phyloP scores from a whole-genome alignment of 306 rosid species.

The Nissolia schottii region DNA sequence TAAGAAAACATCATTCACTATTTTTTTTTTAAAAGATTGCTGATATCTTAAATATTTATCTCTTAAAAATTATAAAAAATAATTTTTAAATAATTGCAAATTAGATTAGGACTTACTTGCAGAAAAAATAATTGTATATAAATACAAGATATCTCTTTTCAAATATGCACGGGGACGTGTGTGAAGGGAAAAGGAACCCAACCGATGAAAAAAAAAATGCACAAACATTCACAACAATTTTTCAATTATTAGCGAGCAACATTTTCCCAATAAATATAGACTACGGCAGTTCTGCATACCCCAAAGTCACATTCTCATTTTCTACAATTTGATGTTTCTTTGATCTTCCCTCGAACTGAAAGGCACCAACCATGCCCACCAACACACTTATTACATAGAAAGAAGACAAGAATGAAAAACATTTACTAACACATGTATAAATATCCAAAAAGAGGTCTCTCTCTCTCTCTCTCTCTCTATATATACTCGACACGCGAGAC shows the following conservation, averaged over 20 bases:
- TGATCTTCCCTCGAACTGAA: neutral
- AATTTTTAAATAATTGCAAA: neutral
- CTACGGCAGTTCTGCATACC: neutral
- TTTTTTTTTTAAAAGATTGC: neutral
- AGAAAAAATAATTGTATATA: too few relatives aligned
- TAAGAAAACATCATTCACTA: too few relatives aligned
- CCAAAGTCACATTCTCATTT: neutral
- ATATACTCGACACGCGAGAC: neutral
- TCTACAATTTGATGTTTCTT: neutral
- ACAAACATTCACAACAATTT: neutral
- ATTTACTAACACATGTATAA: neutral
- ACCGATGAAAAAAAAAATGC: neutral
- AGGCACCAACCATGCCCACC: too few relatives aligned
- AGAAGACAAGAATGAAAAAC: neutral
- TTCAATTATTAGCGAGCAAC: neutral
- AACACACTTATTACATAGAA: neutral
- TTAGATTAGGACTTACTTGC: neutral
- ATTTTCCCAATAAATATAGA: too few relatives aligned
- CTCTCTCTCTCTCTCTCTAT: too few relatives aligned
- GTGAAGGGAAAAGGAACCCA: neutral
- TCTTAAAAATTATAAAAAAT: neutral
- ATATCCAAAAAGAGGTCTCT: neutral
- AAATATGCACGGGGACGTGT: neutral
- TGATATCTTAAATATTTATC: neutral
- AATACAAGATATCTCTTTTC: neutral